Conservation (phyloP, 2,329 filamentous ascomycete species). For the Drechslera avenae region DNA sequence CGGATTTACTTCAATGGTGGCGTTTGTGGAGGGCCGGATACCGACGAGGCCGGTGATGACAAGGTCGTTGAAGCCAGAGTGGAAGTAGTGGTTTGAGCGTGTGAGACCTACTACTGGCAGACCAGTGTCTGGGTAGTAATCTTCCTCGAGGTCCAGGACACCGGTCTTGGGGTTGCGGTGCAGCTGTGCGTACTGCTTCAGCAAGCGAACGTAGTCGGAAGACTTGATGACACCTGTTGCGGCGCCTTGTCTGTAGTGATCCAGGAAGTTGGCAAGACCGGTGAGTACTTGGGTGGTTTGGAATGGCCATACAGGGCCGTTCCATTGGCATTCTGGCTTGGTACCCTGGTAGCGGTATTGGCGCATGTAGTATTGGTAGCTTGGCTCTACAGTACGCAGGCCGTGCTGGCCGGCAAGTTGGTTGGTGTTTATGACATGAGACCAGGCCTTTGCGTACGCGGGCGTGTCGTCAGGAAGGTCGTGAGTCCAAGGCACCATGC, state of each 20-base stretch:
- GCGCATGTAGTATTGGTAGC: slow-evolving; percentile 54
- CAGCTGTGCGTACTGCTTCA: slow-evolving; percentile 49
- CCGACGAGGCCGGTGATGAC: slow-evolving; percentile 52
- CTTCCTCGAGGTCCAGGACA: slow-evolving; percentile 50
- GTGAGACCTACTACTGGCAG: slow-evolving; percentile 51
- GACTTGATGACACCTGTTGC: slow-evolving; percentile 30
- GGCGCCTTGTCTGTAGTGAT: slow-evolving; percentile 45
- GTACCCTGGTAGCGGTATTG: slow-evolving; percentile 50
- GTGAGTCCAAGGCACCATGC: slow-evolving; percentile 53
- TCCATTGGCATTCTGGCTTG: slow-evolving; percentile 53
- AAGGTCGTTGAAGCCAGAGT: slow-evolving; percentile 53
- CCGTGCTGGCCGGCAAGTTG: slow-evolving; percentile 46
- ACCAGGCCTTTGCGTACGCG: slow-evolving; percentile 47
- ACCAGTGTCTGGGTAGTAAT: slow-evolving; percentile 53
- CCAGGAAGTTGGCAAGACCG: slow-evolving; percentile 51
- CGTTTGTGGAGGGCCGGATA: slow-evolving; percentile 48
- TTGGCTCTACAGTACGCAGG: slow-evolving; percentile 52
- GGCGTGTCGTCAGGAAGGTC: slow-evolving; percentile 49
- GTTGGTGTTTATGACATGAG: slow-evolving; percentile 44
- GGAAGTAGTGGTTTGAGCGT: slow-evolving; percentile 54
- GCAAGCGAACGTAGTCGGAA: slow-evolving; percentile 46
- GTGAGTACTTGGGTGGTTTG: slow-evolving; percentile 51
- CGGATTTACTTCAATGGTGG: slow-evolving; percentile 51
- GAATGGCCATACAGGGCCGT: slow-evolving; percentile 54
- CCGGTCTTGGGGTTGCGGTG: slow-evolving; percentile 47